These are phyloP conservation scores for Millerozyma miso DNA, from an alignment of 805 yeast genomes.

Conservation along the genomic window DNA sequence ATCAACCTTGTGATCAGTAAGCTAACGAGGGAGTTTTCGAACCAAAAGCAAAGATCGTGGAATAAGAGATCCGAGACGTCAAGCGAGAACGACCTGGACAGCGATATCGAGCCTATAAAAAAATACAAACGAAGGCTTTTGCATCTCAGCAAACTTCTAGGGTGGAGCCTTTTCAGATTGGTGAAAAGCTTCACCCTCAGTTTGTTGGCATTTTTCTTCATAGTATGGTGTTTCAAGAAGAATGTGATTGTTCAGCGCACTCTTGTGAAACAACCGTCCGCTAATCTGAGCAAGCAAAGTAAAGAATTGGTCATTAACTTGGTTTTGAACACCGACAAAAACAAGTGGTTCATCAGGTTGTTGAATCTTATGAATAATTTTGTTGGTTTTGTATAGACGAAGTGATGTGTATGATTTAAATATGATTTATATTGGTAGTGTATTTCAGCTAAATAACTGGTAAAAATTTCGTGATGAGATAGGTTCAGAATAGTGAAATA, in stretches of 20 bases:
- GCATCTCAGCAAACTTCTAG: conserved; percentile 22
- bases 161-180: conserved; percentile 22
- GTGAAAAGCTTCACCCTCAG: conserved; percentile 34
- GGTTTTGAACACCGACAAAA: conserved; percentile 39
- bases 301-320: conserved; percentile 40
- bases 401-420: no score
- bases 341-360: conserved; percentile 41
- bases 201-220: conserved; percentile 32
- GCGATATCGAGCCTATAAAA: conserved; percentile 14
- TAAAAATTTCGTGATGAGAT: conserved; percentile 19
- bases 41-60: conserved; percentile 7
- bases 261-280: conserved; percentile 29
- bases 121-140: conserved; percentile 20
- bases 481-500: conserved; percentile 1
- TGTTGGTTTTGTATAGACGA: conserved; percentile 35
- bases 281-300: conserved; percentile 14
- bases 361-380: conserved; percentile 33
- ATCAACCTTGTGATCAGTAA: conserved; percentile 44
- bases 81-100: conserved; percentile 14
- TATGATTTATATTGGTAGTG: background rate
- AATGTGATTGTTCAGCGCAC: conserved; percentile 37
- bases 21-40: conserved; percentile 37
- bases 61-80: conserved; percentile 2
- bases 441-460: background rate
- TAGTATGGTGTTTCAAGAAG: conserved; percentile 39